Evolutionary conservation across 805 yeast species (phyloP).

Genomic region (Maudiozyma serrabonitensis): DNA sequence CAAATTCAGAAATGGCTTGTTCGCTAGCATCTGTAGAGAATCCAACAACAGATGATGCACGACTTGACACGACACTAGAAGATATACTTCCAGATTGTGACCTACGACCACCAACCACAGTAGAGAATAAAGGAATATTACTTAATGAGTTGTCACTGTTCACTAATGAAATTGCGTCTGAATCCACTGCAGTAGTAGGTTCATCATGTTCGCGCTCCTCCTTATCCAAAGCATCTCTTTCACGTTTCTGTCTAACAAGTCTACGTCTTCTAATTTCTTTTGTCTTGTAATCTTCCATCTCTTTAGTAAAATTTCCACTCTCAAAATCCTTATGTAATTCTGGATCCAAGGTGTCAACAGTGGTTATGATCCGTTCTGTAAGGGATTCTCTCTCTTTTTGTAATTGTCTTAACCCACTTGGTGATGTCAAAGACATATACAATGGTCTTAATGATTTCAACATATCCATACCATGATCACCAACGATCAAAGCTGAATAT

Average conservation of each 20-base stretch:
- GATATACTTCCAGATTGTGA: conserved; percentile 8
- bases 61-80: neutral
- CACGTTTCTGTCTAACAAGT: conserved; percentile 17
- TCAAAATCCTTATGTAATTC: conserved; percentile 80
- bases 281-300: conserved; percentile 29
- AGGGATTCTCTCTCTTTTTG: conserved; percentile 52
- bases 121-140: conserved; percentile 36
- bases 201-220: conserved; percentile 16
- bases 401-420: conserved; percentile 47
- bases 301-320: conserved; percentile 22
- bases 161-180: conserved; percentile 37
- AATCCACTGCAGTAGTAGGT: conserved; percentile 32
- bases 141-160: conserved; percentile 32
- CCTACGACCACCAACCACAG: conserved; percentile 22
- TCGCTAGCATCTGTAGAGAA: neutral
- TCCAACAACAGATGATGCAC: neutral
- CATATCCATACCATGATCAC: conserved; percentile 89
- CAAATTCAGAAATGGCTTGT: neutral
- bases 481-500: conserved; percentile 82
- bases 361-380: conserved; percentile 63
- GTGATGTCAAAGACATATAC: conserved; percentile 52
- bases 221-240: conserved; percentile 2
- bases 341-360: conserved; percentile 76
- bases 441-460: conserved; percentile 77
- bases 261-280: conserved; percentile 32